Base-by-base conservation (phyloP, 148 eudicot species). In the Polygonum aviculare region DNA sequence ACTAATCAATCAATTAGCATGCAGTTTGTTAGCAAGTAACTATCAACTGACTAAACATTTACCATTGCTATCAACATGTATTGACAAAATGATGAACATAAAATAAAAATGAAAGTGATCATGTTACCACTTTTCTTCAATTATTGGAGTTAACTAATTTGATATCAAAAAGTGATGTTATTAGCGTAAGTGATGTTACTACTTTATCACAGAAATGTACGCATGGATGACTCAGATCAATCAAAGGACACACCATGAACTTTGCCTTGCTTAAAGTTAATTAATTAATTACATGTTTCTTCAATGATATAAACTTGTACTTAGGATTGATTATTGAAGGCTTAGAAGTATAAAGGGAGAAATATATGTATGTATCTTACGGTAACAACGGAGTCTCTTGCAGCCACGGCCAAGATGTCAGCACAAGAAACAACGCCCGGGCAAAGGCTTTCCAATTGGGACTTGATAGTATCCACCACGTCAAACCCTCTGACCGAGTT, bases 341-440 rank as follows among this genome's bases (percentile, higher is more conserved):
- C n/a, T n/a, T n/a, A n/a, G n/a, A n/a, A n/a, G n/a, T n/a, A n/a
- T n/a, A n/a, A n/a, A n/a, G n/a, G n/a, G n/a, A n/a, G n/a, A n/a
- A n/a, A n/a, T n/a, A n/a, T n/a, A n/a, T n/a, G n/a, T n/a, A n/a
- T 41, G 1, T 41, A 15, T 75, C 86, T 84, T 65, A 84, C 89
- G 11, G 40, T 11, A 10, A 45, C 79, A 36, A 76, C 80, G 1
- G 85, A 80, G 72, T 86, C 89, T 3, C 85, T 80, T n/a, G 87
- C 87, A 7, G 89, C 76, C 3, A 86, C 79, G 16, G 89, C 84
- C 48, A 82, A 19, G 12, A 86, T 84, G 60, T 86, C 89, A 0
- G 89, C 89, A 16, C 89, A 86, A 2, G 89, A 86, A 59, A 86
- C 87, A 0, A 84, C 79, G 7, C 87, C 84, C 0, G 87, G 85